Percentiles rank a stretch among this genome's conserved stretches.
Conservation (phyloP, 1,139 yeast species). For the Scheffersomyces titani region DNA sequence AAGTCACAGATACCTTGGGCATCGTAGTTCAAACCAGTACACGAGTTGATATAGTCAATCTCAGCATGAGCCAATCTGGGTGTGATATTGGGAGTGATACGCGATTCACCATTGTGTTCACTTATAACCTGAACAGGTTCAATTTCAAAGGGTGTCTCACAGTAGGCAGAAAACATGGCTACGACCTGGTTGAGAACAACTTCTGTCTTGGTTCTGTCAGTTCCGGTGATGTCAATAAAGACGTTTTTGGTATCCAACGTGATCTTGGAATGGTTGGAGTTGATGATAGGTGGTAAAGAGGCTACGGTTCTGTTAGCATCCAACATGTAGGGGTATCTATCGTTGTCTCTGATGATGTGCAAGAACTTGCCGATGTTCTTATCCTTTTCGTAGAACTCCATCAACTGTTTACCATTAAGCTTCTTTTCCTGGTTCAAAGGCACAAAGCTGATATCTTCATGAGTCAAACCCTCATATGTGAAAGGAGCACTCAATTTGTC, state of each 20-base stretch:
- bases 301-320: constrained; percentile 80
- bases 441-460: constrained; percentile 71
- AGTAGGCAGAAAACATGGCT: constrained; percentile 93
- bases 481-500: constrained; percentile 83
- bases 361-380: constrained; percentile 87
- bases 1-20: constrained; percentile 69
- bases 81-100: constrained; percentile 72
- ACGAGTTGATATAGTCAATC: constrained; percentile 83
- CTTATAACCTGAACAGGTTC: constrained; percentile 90
- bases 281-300: constrained; percentile 96
- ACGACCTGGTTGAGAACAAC: constrained; percentile 88
- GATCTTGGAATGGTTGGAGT: constrained; percentile 89
- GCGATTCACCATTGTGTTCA: constrained; percentile 75
- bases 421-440: constrained; percentile 85
- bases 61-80: constrained; percentile 77
- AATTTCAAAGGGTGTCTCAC: constrained; percentile 71
- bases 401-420: constrained; percentile 74
- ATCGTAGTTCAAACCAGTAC: constrained; percentile 76
- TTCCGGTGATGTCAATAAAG: constrained; percentile 92
- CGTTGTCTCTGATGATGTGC: constrained; percentile 84
- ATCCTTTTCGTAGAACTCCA: constrained; percentile 90
- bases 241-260: constrained; percentile 82
- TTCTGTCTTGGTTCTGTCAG: constrained; percentile 91
- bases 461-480: constrained; percentile 83
- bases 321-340: constrained; percentile 87